Evolutionary conservation across 768 basidiomycete genomes (phyloP), one percentile per base, ranked within the genome.

Genomic region (Daedalea quercina): DNA sequence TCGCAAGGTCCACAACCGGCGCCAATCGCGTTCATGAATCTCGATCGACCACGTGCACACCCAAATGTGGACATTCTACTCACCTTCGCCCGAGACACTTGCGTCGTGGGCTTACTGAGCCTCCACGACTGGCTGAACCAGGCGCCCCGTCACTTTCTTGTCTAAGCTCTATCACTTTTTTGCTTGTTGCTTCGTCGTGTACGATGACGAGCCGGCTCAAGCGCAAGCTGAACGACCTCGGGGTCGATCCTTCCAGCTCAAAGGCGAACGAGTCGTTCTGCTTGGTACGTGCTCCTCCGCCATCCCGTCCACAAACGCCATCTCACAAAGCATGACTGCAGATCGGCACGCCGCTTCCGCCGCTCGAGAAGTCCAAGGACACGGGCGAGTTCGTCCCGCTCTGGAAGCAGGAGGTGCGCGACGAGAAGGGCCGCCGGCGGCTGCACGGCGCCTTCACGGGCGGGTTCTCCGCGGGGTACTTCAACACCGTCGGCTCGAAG

Each of bases 401-500:
- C 51, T 98, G 96, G 95, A 92, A 97, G 66, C 96, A 98, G 76
- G 94, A 97, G 60, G 93, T 91, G 61, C 53, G 78, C 58, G 94
- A 98, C 71, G 94, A 98, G 70, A 83, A 96, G 64, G 93, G 94
- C 28, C 79, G 95, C 43, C 73, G 92, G 58, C 75, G 96, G 52
- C 73, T 99, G n/a, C 96, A 99, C 65, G 96, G 96, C 2, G 96
- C 96, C 3, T 99, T 98, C 72, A 97, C 94, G 0, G 96, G 96
- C 22, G 96, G 96, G 11, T 99, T 93, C 76, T 93, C 90, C 51
- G 96, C 96, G 24, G 95, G 95, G 0, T 97, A 97, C 71, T 97
- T 87, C 74, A 98, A 98, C 68, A 79, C 86, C 1, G 95, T 95
- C 34, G 96, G 96, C 1, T 94, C 90, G 6, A 92, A 95, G 68